These are phyloP conservation scores for Pneumocystis wakefieldiae DNA, from an alignment of 1,139 yeast species.

Conservation along the genomic window DNA sequence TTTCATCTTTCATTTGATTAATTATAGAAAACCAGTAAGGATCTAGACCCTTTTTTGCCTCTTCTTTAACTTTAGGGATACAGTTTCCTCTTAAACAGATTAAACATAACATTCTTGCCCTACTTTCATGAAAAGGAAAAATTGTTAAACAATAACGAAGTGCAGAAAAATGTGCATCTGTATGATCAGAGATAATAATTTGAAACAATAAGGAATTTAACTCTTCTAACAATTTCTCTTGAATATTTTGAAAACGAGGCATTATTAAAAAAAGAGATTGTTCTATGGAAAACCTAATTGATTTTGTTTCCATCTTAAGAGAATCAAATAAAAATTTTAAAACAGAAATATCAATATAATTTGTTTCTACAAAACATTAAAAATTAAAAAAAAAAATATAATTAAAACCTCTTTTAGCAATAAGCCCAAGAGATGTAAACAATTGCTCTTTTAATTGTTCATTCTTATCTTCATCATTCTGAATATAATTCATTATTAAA, in stretches of 20 bases:
- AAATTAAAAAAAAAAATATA: constrained; percentile 22
- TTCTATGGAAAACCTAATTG: constrained; percentile 53
- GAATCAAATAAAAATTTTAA: constrained; percentile 59
- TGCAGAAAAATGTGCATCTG: constrained; percentile 42
- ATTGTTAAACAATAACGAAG: constrained; percentile 51
- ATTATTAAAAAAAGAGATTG: constrained; percentile 53
- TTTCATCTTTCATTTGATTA: not conserved
- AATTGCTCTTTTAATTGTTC: constrained; percentile 42
- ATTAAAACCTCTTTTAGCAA: constrained; percentile 37
- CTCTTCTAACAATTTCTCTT: constrained; percentile 27
- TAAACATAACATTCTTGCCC: constrained; percentile 54
- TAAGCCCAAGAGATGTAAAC: constrained; percentile 63
- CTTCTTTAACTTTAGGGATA: constrained; percentile 63
- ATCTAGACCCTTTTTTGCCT: constrained; percentile 65
- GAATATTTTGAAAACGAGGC: constrained; percentile 33
- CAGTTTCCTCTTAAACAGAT: constrained; percentile 44
- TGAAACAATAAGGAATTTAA: constrained; percentile 20
- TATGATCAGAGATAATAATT: constrained; percentile 10
- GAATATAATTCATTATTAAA: constrained; percentile 25
- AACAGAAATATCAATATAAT: constrained; percentile 32
- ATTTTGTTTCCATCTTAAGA: constrained; percentile 48
- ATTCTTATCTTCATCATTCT: constrained; percentile 19
- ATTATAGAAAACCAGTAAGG: constrained; percentile 49
- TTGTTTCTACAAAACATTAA: not conserved
- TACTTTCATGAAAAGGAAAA: constrained; percentile 53